These are phyloP conservation scores for Yamadazyma trypodendri DNA, from an alignment of 1,139 yeast species.

Conservation along the genomic window DNA sequence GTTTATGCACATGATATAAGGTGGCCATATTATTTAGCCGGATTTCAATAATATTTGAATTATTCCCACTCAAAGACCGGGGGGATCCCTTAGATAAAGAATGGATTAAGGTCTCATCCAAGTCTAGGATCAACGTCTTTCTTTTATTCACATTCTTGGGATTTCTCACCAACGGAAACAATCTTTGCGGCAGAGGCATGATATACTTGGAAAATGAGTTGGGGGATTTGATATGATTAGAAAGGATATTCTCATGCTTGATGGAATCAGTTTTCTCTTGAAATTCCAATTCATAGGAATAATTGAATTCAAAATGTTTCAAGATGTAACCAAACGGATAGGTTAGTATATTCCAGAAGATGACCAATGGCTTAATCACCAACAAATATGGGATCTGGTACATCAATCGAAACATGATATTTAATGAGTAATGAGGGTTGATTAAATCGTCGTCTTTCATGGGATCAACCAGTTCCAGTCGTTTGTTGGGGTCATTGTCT, in stretches of 20 bases:
- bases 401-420: slow-evolving; percentile 10
- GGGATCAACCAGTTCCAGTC: too few relatives aligned
- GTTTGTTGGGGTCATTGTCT: slow-evolving; percentile 2
- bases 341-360: slow-evolving; percentile 20
- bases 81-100: slow-evolving; percentile 70
- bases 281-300: slow-evolving; percentile 16
- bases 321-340: slow-evolving; percentile 20
- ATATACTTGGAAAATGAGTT: slow-evolving; percentile 48
- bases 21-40: slow-evolving; percentile 69
- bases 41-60: slow-evolving; percentile 81
- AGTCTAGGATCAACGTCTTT: slow-evolving; percentile 79
- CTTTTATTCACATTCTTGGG: slow-evolving; percentile 36
- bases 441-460: slow-evolving; percentile 6
- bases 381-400: slow-evolving; percentile 22
- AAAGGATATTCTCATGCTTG: slow-evolving; percentile 37
- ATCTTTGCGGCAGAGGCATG: slow-evolving; percentile 48
- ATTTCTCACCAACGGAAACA: slow-evolving; percentile 43
- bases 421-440: slow-evolving; percentile 11
- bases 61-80: slow-evolving; percentile 45
- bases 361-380: slow-evolving; percentile 19
- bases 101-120: slow-evolving; percentile 93
- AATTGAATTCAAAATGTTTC: slow-evolving; percentile 13
- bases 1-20: slow-evolving; percentile 82
- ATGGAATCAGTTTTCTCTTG: slow-evolving; percentile 44
- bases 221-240: slow-evolving; percentile 58